Evolutionary conservation across 495 filamentous ascomycete species (phyloP).

Genomic region (Penicillium coffeae): DNA sequence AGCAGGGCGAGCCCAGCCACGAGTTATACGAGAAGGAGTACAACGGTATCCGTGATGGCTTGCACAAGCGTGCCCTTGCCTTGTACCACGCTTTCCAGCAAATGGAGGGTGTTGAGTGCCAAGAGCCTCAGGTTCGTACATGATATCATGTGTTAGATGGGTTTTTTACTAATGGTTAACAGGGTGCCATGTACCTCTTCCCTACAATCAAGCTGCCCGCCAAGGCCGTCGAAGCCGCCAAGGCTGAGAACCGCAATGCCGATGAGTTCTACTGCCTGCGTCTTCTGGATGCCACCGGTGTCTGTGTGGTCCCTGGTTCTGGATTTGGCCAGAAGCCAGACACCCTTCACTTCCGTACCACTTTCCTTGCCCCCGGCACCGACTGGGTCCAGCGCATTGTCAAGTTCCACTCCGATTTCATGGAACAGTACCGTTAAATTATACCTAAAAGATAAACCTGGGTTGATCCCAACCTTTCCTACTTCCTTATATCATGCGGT

Average conservation of each 20-base stretch:
- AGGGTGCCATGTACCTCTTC: conserved; percentile 98
- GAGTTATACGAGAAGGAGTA: conserved; percentile 82
- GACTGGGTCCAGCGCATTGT: conserved; percentile 88
- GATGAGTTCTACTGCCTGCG: conserved; percentile 94
- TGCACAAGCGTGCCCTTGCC: conserved; percentile 74
- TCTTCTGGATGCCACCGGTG: conserved; percentile 86
- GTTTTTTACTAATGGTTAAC: conserved; percentile 9
- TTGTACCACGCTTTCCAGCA: conserved; percentile 83
- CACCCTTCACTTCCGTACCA: conserved; percentile 91
- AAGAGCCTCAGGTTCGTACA: conserved; percentile 69
- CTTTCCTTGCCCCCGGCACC: conserved; percentile 91
- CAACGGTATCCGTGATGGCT: conserved; percentile 67
- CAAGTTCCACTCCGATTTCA: conserved; percentile 88
- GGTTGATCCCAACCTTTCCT: background rate
- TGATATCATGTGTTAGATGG: background rate
- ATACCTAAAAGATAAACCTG: background rate
- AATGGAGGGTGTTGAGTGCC: conserved; percentile 94
- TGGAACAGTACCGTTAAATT: conserved; percentile 66
- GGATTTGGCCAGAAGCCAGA: conserved; percentile 94
- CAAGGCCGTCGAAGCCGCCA: conserved; percentile 71
- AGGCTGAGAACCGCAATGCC: conserved; percentile 65
- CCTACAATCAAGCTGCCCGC: conserved; percentile 77
- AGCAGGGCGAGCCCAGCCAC: conserved; percentile 73
- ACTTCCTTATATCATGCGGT: background rate
- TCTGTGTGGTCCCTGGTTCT: conserved; percentile 89